Percentiles rank a stretch among this genome's conserved stretches.
Conservation (phyloP, 179 eudicot species). For the Spergularia azorica region DNA sequence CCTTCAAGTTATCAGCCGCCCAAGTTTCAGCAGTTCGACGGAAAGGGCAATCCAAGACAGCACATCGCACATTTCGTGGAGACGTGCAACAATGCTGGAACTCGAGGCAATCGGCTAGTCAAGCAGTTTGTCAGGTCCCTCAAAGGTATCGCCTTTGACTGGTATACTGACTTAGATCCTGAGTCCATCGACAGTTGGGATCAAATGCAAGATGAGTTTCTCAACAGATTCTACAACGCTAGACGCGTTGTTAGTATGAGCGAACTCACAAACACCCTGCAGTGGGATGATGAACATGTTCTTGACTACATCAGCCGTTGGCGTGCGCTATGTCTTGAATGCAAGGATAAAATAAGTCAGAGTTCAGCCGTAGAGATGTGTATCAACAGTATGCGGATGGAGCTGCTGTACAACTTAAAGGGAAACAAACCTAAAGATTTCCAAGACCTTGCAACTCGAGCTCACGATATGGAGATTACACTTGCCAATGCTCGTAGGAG, state of each 20-base stretch:
- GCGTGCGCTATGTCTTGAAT: neutral
- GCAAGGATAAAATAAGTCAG: neutral
- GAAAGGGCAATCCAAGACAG: neutral
- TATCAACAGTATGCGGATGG: no score
- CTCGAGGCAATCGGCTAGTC: neutral
- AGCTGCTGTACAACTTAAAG: neutral
- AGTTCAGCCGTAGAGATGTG: neutral
- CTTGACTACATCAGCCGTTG: neutral
- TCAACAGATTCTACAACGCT: neutral
- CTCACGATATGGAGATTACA: neutral
- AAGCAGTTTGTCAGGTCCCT: constrained; percentile 1
- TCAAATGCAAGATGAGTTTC: neutral
- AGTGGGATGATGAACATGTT: neutral
- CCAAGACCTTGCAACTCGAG: neutral
- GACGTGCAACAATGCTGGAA: constrained; percentile 3
- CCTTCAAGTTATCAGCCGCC: neutral
- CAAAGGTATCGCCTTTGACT: neutral
- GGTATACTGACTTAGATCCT: neutral
- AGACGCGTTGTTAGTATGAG: constrained; percentile 2
- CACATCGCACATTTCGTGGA: neutral
- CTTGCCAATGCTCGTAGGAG: no score
- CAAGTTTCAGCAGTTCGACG: neutral
- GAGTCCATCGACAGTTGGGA: neutral
- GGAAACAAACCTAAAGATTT: neutral
- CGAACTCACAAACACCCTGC: neutral